Base-by-base conservation (phyloP, 176 grass and related monocot species). In the Aegilops bicornis region DNA sequence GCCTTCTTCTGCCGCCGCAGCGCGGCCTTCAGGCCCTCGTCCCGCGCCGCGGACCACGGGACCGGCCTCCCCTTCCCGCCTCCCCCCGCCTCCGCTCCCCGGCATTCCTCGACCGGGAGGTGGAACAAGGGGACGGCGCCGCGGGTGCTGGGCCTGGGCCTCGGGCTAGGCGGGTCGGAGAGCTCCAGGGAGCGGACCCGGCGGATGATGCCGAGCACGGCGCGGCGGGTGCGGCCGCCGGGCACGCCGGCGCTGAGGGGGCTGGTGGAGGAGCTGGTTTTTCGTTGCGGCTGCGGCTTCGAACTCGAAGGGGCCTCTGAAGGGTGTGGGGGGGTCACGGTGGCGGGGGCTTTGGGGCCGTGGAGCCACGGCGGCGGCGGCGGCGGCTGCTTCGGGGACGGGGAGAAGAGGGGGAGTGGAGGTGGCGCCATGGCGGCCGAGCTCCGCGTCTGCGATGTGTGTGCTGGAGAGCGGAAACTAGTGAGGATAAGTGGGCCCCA, bases 1-100 rank as follows among this genome's bases (percentile, higher is more conserved):
- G 6, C 58, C 87, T 89, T 94, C 84, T 85, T 94, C 89, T 94
- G 84, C 64, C 92, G 87, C 66, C 89, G 87, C 62, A 94, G 82
- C 47, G 82, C 81, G 8, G 45, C 42, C 87, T 89, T 94, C 45
- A 87, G 22, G 59, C 45, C 47, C 60, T 91, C 81, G 17, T 85
- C 66, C 73, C 90, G 42, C 43, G 77, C 89, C 14, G 87, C 77
- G 10, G 85, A 87, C 92, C 92, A 94, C 72, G 92, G 92, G 4
- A 81, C 84, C 12, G 70, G 72, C 22, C 27, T 45, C 65, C 0
- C 37, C 5, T 52, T 69, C 24, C 39, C 63, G 12, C 2, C 24
- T 25, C 29, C 73, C 58, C 12, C 5, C 8, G 52, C 39, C 54
- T 12, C 82, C 7, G 12, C 25, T n/a, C 33, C 64, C 3, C 0